phyloP scores from a whole-genome alignment of 352 stramenopile genomes.

The Phytophthora tentaculata region DNA sequence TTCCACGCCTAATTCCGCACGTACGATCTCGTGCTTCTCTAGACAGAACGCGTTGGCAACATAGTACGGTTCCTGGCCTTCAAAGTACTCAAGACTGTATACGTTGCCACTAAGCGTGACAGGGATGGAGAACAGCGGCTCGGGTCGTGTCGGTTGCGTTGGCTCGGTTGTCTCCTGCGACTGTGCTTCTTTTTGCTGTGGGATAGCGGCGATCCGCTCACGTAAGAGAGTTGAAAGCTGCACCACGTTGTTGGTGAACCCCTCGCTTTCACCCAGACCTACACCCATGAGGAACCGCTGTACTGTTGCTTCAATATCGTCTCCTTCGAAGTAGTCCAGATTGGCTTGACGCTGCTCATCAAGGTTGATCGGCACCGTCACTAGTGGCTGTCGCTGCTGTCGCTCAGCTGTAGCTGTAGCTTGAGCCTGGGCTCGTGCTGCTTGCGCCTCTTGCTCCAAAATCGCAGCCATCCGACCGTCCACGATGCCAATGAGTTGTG shows the following conservation, averaged over 20 bases:
- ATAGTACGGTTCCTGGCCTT: slow-evolving; percentile 58
- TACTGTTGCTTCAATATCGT: slow-evolving; percentile 70
- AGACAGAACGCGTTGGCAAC: slow-evolving; percentile 76
- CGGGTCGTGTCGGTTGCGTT: slow-evolving; percentile 20
- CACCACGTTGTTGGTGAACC: slow-evolving; percentile 49
- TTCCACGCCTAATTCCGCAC: slow-evolving; percentile 50
- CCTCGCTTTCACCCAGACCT: slow-evolving; percentile 48
- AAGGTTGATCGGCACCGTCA: slow-evolving; percentile 59
- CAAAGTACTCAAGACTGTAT: slow-evolving; percentile 74
- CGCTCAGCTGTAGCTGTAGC: slow-evolving; percentile 23
- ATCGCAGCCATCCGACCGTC: slow-evolving; percentile 57
- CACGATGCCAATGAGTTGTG: slow-evolving; percentile 66
- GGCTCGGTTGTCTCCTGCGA: slow-evolving; percentile 5
- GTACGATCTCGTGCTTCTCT: slow-evolving; percentile 70
- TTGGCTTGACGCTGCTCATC: slow-evolving; percentile 52
- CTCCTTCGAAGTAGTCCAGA: slow-evolving; percentile 77
- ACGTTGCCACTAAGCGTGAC: slow-evolving; percentile 60
- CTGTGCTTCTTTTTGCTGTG: slow-evolving; percentile 22
- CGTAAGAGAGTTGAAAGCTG: slow-evolving; percentile 52
- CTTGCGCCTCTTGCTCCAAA: slow-evolving; percentile 44
- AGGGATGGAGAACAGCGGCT: slow-evolving; percentile 60
- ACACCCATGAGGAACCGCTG: slow-evolving; percentile 66
- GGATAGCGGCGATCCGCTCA: slow-evolving; percentile 31
- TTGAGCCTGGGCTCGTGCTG: slow-evolving; percentile 20
- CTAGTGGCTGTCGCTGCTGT: slow-evolving; percentile 39